These are phyloP conservation scores for Coniferiporia sulphurascens DNA, from an alignment of 1,284 basidiomycete species.

Conservation along the genomic window DNA sequence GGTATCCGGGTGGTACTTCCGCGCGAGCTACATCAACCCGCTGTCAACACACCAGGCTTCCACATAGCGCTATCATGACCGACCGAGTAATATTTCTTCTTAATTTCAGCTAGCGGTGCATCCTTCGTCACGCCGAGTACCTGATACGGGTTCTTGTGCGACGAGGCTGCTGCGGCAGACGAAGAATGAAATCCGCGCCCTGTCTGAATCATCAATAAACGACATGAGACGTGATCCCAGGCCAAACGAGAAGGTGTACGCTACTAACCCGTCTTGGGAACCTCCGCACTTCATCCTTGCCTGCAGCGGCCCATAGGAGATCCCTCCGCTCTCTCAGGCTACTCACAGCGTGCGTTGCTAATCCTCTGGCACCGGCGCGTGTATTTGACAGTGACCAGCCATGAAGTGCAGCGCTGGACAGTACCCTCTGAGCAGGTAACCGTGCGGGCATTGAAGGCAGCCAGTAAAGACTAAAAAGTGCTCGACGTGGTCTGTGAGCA, in stretches of 20 bases:
- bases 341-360: slow-evolving; percentile 11
- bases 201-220: slow-evolving; percentile 8
- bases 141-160: slow-evolving; percentile 86
- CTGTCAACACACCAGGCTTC: slow-evolving; percentile 1
- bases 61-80: slow-evolving; percentile 26
- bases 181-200: slow-evolving; percentile 79
- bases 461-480: not conserved
- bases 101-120: slow-evolving; percentile 85
- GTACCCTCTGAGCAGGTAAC: slow-evolving; percentile 1
- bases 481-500: not conserved
- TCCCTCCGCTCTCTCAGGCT: slow-evolving; percentile 4
- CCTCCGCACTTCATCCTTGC: slow-evolving; percentile 8
- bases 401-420: slow-evolving; percentile 3
- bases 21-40: slow-evolving; percentile 67
- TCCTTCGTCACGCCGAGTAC: slow-evolving; percentile 86
- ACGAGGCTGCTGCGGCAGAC: slow-evolving; percentile 36
- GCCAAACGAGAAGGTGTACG: not conserved
- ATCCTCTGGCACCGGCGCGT: not conserved
- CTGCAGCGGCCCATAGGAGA: slow-evolving; percentile 1
- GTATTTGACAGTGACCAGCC: not conserved
- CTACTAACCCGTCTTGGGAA: slow-evolving; percentile 16
- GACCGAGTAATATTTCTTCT: slow-evolving; percentile 94
- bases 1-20: slow-evolving; percentile 97
- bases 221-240: not conserved
- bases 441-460: not conserved